These are phyloP conservation scores for Phytophthora ramorum DNA, from an alignment of 352 stramenopile genomes.

Conservation along the genomic window DNA sequence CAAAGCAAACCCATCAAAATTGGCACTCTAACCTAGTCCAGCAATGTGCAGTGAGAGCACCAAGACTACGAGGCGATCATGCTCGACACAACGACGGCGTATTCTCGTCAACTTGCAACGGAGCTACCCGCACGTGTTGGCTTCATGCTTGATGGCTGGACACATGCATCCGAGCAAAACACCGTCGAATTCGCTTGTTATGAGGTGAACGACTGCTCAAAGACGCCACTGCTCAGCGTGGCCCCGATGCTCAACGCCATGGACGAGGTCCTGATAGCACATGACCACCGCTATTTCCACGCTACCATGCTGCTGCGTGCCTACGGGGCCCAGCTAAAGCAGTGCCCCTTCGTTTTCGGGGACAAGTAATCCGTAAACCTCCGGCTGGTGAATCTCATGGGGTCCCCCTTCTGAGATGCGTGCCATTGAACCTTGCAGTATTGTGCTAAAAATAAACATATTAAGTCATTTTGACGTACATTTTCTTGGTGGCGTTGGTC, in stretches of 20 bases:
- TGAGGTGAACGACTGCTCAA: neutral
- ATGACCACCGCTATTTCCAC: neutral
- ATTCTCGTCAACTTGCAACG: neutral
- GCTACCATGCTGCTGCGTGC: slow-evolving; percentile 2
- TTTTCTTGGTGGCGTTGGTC: too few relatives aligned
- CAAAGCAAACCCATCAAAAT: slow-evolving; percentile 14
- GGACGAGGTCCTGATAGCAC: slow-evolving; percentile 3
- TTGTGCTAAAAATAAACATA: too few relatives aligned
- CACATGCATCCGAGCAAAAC: slow-evolving; percentile 3
- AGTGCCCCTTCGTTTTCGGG: slow-evolving; percentile 7
- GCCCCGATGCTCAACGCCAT: neutral
- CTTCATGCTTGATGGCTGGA: neutral
- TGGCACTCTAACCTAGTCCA: slow-evolving; percentile 12
- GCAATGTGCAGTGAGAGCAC: neutral
- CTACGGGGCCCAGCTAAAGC: neutral
- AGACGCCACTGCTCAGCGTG: slow-evolving; percentile 1
- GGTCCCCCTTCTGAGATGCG: too few relatives aligned
- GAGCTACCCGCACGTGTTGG: neutral
- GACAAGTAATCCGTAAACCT: slow-evolving; percentile 6
- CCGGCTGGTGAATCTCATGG: too few relatives aligned
- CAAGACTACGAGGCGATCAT: slow-evolving; percentile 7
- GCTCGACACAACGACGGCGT: slow-evolving; percentile 7
- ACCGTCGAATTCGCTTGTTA: slow-evolving; percentile 2
- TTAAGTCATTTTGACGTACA: too few relatives aligned
- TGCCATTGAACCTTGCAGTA: too few relatives aligned